Conservation (phyloP, 225 moss, liverwort and hornwort genomes). For the Pseudisothecium myosuroides region DNA sequence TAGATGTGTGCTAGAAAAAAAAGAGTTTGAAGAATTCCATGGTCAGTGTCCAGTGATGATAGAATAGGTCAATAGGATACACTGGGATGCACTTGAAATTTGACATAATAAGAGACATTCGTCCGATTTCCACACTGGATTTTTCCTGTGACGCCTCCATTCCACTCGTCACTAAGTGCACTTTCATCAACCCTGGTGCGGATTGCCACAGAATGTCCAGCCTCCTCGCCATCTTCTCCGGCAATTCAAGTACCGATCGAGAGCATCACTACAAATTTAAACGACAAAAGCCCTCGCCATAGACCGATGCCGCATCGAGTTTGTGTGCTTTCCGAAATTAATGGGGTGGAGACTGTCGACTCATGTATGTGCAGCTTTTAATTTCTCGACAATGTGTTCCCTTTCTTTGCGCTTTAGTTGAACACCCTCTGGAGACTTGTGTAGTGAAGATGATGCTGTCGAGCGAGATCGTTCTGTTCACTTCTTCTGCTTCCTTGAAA, state of each 20-base stretch:
- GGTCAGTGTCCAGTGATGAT: neutral
- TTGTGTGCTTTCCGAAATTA: neutral
- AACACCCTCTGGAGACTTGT: neutral
- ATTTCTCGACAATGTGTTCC: neutral
- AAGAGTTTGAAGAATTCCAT: neutral
- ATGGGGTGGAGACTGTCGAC: neutral
- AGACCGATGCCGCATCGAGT: neutral
- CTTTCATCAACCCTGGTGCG: neutral
- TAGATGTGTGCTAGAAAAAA: neutral
- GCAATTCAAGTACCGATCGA: neutral
- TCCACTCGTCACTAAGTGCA: neutral
- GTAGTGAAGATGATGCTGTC: neutral
- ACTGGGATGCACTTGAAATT: neutral
- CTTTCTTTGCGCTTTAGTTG: neutral
- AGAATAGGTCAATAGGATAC: neutral
- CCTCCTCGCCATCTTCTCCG: neutral
- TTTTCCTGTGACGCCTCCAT: neutral
- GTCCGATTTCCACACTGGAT: neutral
- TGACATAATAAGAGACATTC: neutral
- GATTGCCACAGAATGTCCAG: slow-evolving; percentile 1
- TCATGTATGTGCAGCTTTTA: neutral
- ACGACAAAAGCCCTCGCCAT: neutral
- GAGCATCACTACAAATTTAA: too few relatives aligned
- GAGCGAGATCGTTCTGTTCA: neutral
- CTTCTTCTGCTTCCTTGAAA: neutral